Conservation (phyloP, 1,284 basidiomycete species). For the Ceratorhiza oryzae-sativae region DNA sequence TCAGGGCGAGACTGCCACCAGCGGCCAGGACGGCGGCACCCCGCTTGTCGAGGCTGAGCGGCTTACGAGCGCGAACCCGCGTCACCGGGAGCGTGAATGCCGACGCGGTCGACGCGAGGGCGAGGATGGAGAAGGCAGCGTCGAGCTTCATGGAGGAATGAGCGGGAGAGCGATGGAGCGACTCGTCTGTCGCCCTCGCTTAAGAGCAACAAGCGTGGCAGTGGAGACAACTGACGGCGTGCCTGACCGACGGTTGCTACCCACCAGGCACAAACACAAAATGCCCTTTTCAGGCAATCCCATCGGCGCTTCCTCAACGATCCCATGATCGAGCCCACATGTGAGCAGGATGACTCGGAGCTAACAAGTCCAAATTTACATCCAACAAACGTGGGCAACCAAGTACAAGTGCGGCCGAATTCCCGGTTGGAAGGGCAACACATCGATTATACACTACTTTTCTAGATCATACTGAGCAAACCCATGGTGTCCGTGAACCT, state of each 20-base stretch:
- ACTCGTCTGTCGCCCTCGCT: not conserved
- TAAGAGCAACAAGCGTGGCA: not conserved
- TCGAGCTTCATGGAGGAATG: constrained; percentile 28
- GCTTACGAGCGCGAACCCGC: constrained; percentile 5
- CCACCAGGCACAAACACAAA: not conserved
- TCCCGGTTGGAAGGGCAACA: no score
- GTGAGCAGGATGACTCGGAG: not conserved
- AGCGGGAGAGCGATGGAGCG: no score
- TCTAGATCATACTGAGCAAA: no score
- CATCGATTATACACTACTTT: no score
- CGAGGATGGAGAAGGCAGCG: constrained; percentile 13
- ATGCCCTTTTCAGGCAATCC: not conserved
- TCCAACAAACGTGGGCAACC: no score
- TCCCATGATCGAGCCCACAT: no score
- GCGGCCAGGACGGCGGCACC: constrained; percentile 6
- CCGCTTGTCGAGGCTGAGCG: not conserved
- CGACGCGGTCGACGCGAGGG: constrained; percentile 23
- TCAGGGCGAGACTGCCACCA: not conserved
- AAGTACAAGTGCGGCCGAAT: no score
- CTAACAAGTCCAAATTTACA: not conserved
- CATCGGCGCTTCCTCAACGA: not conserved
- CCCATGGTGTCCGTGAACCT: no score
- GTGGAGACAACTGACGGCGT: not conserved
- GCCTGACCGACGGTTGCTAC: constrained; percentile 14
- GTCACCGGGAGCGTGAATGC: constrained; percentile 20